Conservation (phyloP, 176 grass and related monocot genomes). For the Typha latifolia region DNA sequence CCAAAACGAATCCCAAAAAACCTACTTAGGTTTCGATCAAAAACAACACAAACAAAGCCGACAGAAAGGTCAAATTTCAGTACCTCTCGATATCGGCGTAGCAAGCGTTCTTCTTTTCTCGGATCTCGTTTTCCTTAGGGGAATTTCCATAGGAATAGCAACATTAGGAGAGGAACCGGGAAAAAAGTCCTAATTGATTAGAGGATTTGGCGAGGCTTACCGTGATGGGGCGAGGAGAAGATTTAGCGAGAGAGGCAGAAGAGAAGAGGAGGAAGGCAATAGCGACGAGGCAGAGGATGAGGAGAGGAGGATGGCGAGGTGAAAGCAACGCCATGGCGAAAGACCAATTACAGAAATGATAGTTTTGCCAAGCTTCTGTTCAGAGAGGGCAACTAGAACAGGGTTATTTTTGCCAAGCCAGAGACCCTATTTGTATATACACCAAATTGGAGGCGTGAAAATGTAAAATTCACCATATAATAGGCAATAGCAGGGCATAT, state of each 20-base stretch:
- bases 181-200: not conserved
- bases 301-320: slow-evolving; percentile 14
- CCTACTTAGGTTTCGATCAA: slow-evolving; percentile 2
- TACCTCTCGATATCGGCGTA: slow-evolving; percentile 92
- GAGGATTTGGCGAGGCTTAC: slow-evolving; percentile 23
- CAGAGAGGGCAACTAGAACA: too few relatives aligned
- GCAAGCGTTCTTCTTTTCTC: slow-evolving; percentile 71
- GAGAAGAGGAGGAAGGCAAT: slow-evolving; percentile 21
- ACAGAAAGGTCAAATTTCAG: not conserved
- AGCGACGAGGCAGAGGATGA: slow-evolving; percentile 18
- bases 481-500: too few relatives aligned
- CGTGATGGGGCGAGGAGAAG: slow-evolving; percentile 53
- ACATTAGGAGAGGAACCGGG: slow-evolving; percentile 4
- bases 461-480: too few relatives aligned
- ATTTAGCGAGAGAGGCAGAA: slow-evolving; percentile 36
- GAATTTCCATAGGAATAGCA: not conserved
- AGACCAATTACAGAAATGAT: too few relatives aligned
- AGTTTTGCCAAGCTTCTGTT: too few relatives aligned
- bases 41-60: not conserved
- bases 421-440: too few relatives aligned
- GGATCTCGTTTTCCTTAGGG: slow-evolving; percentile 64
- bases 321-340: slow-evolving; percentile 22
- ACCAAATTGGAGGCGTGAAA: too few relatives aligned
- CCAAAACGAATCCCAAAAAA: not conserved
- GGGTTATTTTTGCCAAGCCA: too few relatives aligned